phyloP scores from a whole-genome alignment of 495 filamentous ascomycete genomes.

The Chlorociboria aeruginascens region DNA sequence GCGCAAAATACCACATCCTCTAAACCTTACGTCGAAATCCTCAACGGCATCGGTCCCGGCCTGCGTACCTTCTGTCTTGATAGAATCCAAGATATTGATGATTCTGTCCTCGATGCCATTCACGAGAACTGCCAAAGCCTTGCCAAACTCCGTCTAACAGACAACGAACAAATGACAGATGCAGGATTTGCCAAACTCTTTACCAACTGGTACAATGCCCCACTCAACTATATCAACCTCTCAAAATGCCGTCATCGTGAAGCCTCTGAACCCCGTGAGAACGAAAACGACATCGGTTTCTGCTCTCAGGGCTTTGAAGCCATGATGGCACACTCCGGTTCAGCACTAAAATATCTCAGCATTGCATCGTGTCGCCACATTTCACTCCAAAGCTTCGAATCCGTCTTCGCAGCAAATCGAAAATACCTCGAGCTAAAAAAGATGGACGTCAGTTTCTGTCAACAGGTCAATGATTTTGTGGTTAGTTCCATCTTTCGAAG shows the following conservation, averaged over 20 bases:
- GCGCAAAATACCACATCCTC: conserved; percentile 36
- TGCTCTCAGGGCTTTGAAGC: conserved; percentile 61
- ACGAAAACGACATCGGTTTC: conserved; percentile 54
- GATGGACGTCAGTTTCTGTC: conserved; percentile 70
- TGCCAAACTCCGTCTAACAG: conserved; percentile 62
- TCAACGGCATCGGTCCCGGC: conserved; percentile 43
- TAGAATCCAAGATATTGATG: conserved; percentile 42
- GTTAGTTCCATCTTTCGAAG: conserved; percentile 59
- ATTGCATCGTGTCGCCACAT: conserved; percentile 74
- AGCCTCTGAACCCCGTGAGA: conserved; percentile 36
- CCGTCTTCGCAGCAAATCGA: conserved; percentile 49
- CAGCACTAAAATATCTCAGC: conserved; percentile 47
- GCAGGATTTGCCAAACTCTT: conserved; percentile 60
- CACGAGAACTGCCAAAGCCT: conserved; percentile 56
- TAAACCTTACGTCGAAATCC: conserved; percentile 43
- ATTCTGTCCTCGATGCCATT: conserved; percentile 50
- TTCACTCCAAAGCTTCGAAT: conserved; percentile 48
- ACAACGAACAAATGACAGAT: conserved; percentile 64
- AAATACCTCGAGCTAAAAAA: conserved; percentile 54
- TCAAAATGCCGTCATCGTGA: conserved; percentile 65
- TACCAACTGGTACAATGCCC: conserved; percentile 57
- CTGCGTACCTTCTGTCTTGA: conserved; percentile 65
- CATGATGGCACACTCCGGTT: conserved; percentile 74
- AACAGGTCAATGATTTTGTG: conserved; percentile 59
- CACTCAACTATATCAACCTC: conserved; percentile 57